phyloP scores from a whole-genome alignment of 2,329 filamentous ascomycete species.

The Juglanconis oblonga region DNA sequence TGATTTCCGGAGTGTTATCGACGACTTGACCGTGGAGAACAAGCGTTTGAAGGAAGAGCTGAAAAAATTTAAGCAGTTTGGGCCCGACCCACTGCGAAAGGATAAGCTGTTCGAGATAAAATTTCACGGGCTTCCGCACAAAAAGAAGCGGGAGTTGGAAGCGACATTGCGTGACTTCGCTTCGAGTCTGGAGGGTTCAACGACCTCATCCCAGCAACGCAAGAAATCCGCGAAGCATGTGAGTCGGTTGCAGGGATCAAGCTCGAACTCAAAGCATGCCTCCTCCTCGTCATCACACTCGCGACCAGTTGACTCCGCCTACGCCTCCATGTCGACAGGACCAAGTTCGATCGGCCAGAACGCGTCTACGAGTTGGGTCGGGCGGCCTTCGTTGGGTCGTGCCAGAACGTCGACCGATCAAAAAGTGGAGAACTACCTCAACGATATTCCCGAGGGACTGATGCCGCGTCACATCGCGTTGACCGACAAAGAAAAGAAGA shows the following conservation, averaged over 20 bases:
- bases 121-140: constrained; percentile 67
- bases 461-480: constrained; percentile 60
- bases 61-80: constrained; percentile 66
- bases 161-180: constrained; percentile 70
- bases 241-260: constrained; percentile 39
- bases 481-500: constrained; percentile 74
- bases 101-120: constrained; percentile 84
- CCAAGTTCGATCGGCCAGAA: constrained; percentile 31
- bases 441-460: constrained; percentile 69
- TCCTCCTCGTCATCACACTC: constrained; percentile 53
- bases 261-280: constrained; percentile 48
- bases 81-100: constrained; percentile 63
- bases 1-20: constrained; percentile 79
- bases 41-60: constrained; percentile 72
- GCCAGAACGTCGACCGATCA: constrained; percentile 44
- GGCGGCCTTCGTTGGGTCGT: constrained; percentile 35
- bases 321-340: constrained; percentile 64
- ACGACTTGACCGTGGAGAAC: constrained; percentile 83
- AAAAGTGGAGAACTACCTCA: constrained; percentile 67
- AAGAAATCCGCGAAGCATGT: constrained; percentile 39
- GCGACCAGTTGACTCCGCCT: constrained; percentile 58
- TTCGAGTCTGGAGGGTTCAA: constrained; percentile 54
- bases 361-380: constrained; percentile 39
- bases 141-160: constrained; percentile 76
- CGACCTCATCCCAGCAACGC: constrained; percentile 39